Evolutionary conservation across 257 asterid species (phyloP).

Genomic region (Penstemon eatonii): DNA sequence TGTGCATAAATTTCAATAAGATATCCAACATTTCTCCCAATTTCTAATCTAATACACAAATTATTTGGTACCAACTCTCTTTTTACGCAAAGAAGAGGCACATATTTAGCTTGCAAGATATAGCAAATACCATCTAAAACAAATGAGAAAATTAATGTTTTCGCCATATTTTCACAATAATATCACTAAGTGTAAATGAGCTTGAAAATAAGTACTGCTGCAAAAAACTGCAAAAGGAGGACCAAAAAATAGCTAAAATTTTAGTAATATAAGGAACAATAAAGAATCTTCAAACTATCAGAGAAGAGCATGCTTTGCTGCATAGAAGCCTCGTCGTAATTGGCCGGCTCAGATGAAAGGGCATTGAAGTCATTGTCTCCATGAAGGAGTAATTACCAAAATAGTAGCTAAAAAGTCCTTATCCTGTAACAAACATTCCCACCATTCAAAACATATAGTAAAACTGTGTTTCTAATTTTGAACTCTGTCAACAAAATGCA

Average conservation of each 20-base stretch:
- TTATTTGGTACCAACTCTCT: too few relatives aligned
- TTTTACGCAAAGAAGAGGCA: too few relatives aligned
- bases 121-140: not conserved
- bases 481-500: not conserved
- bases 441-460: slow-evolving; percentile 24
- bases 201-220: slow-evolving; percentile 16
- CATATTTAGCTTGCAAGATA: too few relatives aligned
- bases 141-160: not conserved
- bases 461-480: slow-evolving; percentile 11
- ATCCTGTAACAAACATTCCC: slow-evolving; percentile 52
- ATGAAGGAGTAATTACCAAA: slow-evolving; percentile 39
- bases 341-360: slow-evolving; percentile 66
- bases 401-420: slow-evolving; percentile 37
- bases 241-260: slow-evolving; percentile 27
- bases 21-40: too few relatives aligned
- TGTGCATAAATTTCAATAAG: too few relatives aligned
- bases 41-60: too few relatives aligned
- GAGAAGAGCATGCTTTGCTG: slow-evolving; percentile 80
- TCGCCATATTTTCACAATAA: not conserved
- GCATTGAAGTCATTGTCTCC: slow-evolving; percentile 62
- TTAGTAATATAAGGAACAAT: slow-evolving; percentile 6
- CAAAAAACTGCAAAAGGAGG: slow-evolving; percentile 15
- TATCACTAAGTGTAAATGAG: slow-evolving; percentile 16
- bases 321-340: slow-evolving; percentile 77
- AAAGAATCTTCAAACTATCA: slow-evolving; percentile 78